Evolutionary conservation across 2,329 filamentous ascomycete species (phyloP), one percentile per base, ranked within the genome.

Genomic region (Trichoderma atrobrunneum): DNA sequence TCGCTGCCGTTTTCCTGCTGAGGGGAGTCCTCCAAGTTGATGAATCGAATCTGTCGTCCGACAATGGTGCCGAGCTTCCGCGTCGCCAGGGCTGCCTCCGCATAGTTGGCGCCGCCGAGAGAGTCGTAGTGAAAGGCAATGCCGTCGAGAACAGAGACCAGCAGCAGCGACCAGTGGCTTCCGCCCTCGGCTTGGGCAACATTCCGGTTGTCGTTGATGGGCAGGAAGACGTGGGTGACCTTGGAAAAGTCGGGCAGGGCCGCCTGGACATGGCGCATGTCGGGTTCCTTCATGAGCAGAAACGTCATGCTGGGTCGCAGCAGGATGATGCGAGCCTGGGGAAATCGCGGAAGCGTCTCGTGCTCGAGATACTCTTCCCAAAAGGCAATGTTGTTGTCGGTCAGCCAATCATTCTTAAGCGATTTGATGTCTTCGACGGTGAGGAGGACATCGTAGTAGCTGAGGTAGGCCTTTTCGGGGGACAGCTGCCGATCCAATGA

Each of bases 71-170:
- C 86, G 57, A 99, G 85, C 77, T 94, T 93, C 62, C 87, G 83
- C 0, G 92, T 89, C 7, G 92, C 92, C 1, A 88, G 84, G 65
- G 88, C 87, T 0, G 93, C 96, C 75, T 97, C 93, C 56, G 86
- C 83, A 73, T 89, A 88, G 81, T 99, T 98, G 51, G 89, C 88
- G 2, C 91, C 90, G 2, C 89, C 88, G 30, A 98, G 86, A 1
- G 92, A 95, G 83, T 99, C 96, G 83, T 99, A 99, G 85, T 99
- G 96, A 81, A 99, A 99, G 0, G 95, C 93, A 3, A 97, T 90
- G 10, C 93, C 91, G 79, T 99, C 96, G 64, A 97, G 90, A 54
- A 94, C 88, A 14, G 91, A 94, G 36, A 99, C 95, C 3, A 99
- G 88, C 1, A 99, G 89, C 0, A 99, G 85, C 0, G 94, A 97